Evolutionary conservation across 805 yeast genomes (phyloP).

Genomic region (Metschnikowia cubensis): DNA sequence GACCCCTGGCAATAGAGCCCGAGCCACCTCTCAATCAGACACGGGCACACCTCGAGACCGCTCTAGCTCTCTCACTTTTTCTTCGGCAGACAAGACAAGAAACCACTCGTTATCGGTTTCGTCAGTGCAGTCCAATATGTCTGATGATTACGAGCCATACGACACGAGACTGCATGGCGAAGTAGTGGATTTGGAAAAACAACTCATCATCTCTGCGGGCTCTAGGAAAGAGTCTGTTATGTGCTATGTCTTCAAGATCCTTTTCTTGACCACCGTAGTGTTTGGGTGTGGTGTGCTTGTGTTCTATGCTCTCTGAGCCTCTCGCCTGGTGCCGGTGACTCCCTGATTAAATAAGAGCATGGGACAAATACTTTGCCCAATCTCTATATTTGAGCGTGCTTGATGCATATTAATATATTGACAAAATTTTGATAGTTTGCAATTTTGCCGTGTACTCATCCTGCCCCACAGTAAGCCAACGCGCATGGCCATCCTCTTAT

Average conservation of each 20-base stretch:
- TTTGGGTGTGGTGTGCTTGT: constrained; percentile 33
- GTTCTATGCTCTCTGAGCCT: constrained; percentile 27
- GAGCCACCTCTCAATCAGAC: constrained; percentile 8
- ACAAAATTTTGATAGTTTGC: not conserved
- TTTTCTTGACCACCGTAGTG: constrained; percentile 27
- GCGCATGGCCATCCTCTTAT: not conserved
- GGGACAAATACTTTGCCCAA: not conserved
- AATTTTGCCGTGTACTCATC: not conserved
- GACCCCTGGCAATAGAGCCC: constrained; percentile 4
- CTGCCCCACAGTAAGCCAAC: not conserved
- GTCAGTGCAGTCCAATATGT: constrained; percentile 21
- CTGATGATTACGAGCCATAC: constrained; percentile 10
- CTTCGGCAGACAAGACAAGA: constrained; percentile 14
- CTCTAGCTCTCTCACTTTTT: constrained; percentile 1
- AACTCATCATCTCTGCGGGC: constrained; percentile 35
- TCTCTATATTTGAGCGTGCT: not conserved
- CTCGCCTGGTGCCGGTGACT: constrained; percentile 3
- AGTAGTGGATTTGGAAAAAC: constrained; percentile 35
- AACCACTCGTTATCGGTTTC: constrained; percentile 24
- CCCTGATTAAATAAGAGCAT: not conserved
- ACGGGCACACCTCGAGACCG: constrained; percentile 1
- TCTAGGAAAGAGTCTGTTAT: constrained; percentile 32
- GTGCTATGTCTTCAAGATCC: constrained; percentile 29
- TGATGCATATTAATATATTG: not conserved
- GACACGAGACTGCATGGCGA: constrained; percentile 12